Conservation (phyloP, 371 early-diverging fungal species). For the Mucor lusitanicus region DNA sequence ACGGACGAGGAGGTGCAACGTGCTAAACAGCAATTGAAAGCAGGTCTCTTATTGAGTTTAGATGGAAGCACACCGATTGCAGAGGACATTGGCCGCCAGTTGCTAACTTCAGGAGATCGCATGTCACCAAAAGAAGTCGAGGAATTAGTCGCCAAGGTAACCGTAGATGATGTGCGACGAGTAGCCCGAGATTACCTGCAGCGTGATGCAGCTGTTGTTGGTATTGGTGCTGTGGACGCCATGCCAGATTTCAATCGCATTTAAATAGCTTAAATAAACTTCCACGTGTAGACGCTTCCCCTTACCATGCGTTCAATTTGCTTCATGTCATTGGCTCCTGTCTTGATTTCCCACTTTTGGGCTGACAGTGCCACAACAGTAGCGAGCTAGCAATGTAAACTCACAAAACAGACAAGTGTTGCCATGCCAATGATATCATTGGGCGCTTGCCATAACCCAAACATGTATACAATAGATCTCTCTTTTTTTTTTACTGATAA, state of each 20-base stretch:
- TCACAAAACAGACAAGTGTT: neutral
- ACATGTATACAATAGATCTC: neutral
- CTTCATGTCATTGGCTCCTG: neutral
- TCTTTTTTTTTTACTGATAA: neutral
- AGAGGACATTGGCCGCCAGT: slow-evolving; percentile 97
- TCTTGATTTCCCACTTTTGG: neutral
- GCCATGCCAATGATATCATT: neutral
- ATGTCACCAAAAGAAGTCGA: slow-evolving; percentile 62
- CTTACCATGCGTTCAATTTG: neutral
- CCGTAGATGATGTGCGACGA: slow-evolving; percentile 81
- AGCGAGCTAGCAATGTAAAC: neutral
- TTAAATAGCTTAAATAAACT: slow-evolving; percentile 15
- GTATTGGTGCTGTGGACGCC: slow-evolving; percentile 83
- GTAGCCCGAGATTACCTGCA: slow-evolving; percentile 85
- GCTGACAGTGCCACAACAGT: neutral
- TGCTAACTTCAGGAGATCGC: slow-evolving; percentile 90
- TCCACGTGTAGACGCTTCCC: neutral
- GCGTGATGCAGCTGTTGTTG: slow-evolving; percentile 89
- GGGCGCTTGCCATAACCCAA: neutral
- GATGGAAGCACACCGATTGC: slow-evolving; percentile 94
- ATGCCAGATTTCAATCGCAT: slow-evolving; percentile 76
- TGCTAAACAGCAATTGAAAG: slow-evolving; percentile 98
- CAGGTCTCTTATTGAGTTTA: slow-evolving; percentile 83
- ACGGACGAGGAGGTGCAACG: slow-evolving; percentile 95
- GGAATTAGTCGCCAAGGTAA: slow-evolving; percentile 34